Evolutionary conservation across 1,284 basidiomycete species (phyloP).

Genomic region (Ceratobasidium sp.): DNA sequence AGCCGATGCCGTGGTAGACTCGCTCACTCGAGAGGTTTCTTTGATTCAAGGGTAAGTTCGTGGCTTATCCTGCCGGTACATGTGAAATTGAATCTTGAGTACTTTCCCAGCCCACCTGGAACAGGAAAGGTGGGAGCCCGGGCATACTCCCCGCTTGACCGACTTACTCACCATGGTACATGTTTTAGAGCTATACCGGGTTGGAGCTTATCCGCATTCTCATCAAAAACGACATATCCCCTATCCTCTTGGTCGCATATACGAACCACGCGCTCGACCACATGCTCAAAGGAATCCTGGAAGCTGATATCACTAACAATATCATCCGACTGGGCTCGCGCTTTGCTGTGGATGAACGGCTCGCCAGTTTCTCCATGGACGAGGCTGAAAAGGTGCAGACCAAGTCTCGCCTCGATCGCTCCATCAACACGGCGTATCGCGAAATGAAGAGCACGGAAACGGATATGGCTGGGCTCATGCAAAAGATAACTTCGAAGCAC

Average conservation of each 20-base stretch:
- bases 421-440: slow-evolving; percentile 48
- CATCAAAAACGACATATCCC: slow-evolving; percentile 57
- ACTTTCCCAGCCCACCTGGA: slow-evolving; percentile 64
- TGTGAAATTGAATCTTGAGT: background rate
- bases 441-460: slow-evolving; percentile 56
- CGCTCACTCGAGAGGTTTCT: slow-evolving; percentile 63
- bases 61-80: slow-evolving; percentile 25
- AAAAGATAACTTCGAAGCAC: slow-evolving; percentile 50
- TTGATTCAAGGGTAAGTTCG: slow-evolving; percentile 70
- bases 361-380: slow-evolving; percentile 64
- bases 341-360: slow-evolving; percentile 60
- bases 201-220: slow-evolving; percentile 69
- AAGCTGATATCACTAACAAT: slow-evolving; percentile 63
- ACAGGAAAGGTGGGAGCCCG: slow-evolving; percentile 69
- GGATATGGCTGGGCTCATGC: slow-evolving; percentile 57
- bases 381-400: slow-evolving; percentile 42
- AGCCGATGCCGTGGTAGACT: slow-evolving; percentile 67
- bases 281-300: slow-evolving; percentile 65
- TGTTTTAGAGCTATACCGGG: slow-evolving; percentile 64
- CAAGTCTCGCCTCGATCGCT: slow-evolving; percentile 53
- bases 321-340: slow-evolving; percentile 70
- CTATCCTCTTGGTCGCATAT: slow-evolving; percentile 71
- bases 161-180: background rate
- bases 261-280: slow-evolving; percentile 81
- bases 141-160: slow-evolving; percentile 37